Percentiles rank a stretch among this genome's conserved stretches.
Evolutionary conservation across 2,329 filamentous ascomycete species (phyloP).

Genomic region (Fusarium sp.): DNA sequence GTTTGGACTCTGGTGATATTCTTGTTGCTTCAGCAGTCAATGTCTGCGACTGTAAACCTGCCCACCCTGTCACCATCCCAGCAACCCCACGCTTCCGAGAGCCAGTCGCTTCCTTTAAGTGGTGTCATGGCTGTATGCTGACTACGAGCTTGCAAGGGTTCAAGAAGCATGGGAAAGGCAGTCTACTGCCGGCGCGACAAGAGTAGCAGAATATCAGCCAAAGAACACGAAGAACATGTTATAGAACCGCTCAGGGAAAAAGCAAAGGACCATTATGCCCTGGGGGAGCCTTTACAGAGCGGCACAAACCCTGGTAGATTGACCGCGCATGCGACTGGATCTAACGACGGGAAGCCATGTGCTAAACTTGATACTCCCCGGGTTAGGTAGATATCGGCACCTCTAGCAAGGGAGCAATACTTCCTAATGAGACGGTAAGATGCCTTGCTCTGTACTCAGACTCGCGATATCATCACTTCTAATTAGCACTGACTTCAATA

Average conservation of each 20-base stretch:
- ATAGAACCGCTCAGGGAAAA: constrained; percentile 34
- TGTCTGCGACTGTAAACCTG: constrained; percentile 36
- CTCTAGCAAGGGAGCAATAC: constrained; percentile 16
- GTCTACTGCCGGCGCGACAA: constrained; percentile 39
- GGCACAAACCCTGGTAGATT: constrained; percentile 31
- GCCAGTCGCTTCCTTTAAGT: constrained; percentile 40
- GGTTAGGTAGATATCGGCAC: constrained; percentile 36
- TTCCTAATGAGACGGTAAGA: constrained; percentile 13
- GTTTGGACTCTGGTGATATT: constrained; percentile 39
- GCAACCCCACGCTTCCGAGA: constrained; percentile 46
- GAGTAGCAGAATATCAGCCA: constrained; percentile 29
- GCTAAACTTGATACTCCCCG: constrained; percentile 39
- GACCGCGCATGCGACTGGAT: constrained; percentile 22
- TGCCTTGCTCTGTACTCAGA: constrained; percentile 27
- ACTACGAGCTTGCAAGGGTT: constrained; percentile 31
- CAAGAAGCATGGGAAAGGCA: constrained; percentile 18
- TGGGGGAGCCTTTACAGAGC: constrained; percentile 28
- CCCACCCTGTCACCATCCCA: constrained; percentile 44
- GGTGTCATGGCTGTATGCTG: constrained; percentile 45
- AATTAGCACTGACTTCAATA: constrained; percentile 18
- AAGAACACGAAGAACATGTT: constrained; percentile 27
- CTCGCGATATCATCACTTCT: constrained; percentile 20
- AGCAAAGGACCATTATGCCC: constrained; percentile 34
- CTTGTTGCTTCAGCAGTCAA: constrained; percentile 27
- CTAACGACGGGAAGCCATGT: constrained; percentile 44